A percentile compares a stretch with the other conserved stretches of the same genome.
phyloP scores from a whole-genome alignment of 2,329 filamentous ascomycete species.

The Cladophialophora immunda region DNA sequence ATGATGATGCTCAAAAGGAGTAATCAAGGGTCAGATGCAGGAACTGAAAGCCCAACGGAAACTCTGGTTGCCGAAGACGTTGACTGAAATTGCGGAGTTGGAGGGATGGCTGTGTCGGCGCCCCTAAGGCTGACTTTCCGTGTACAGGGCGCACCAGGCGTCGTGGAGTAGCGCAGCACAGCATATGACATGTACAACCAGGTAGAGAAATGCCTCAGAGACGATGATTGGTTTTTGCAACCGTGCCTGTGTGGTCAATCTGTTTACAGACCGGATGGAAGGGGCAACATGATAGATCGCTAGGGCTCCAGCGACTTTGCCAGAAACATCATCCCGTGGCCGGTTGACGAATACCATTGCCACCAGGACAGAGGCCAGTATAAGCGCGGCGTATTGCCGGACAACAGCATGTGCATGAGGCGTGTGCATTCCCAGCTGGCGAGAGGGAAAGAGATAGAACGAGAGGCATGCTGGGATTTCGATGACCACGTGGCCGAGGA shows the following conservation, averaged over 20 bases:
- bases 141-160: constrained; percentile 22
- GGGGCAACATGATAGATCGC: constrained; percentile 49
- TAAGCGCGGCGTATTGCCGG: constrained; percentile 50
- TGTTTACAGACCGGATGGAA: constrained; percentile 41
- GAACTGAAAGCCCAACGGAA: constrained; percentile 39
- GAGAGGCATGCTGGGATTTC: constrained; percentile 49
- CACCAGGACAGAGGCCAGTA: constrained; percentile 47
- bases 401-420: constrained; percentile 48
- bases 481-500: constrained; percentile 46
- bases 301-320: constrained; percentile 46
- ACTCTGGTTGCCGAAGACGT: constrained; percentile 40
- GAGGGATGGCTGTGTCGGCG: background rate
- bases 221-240: constrained; percentile 22
- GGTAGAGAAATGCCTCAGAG: constrained; percentile 39
- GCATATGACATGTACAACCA: constrained; percentile 38
- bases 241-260: constrained; percentile 32
- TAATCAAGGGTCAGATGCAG: constrained; percentile 24
- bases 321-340: constrained; percentile 42
- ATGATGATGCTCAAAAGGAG: constrained; percentile 67
- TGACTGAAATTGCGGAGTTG: constrained; percentile 26
- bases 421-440: constrained; percentile 43
- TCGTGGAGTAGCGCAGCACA: constrained; percentile 30
- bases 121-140: background rate
- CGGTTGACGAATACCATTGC: constrained; percentile 45
- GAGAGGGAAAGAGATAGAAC: constrained; percentile 48